Conservation (phyloP, 2,329 filamentous ascomycete species). For the Plenodomus biglobosus region DNA sequence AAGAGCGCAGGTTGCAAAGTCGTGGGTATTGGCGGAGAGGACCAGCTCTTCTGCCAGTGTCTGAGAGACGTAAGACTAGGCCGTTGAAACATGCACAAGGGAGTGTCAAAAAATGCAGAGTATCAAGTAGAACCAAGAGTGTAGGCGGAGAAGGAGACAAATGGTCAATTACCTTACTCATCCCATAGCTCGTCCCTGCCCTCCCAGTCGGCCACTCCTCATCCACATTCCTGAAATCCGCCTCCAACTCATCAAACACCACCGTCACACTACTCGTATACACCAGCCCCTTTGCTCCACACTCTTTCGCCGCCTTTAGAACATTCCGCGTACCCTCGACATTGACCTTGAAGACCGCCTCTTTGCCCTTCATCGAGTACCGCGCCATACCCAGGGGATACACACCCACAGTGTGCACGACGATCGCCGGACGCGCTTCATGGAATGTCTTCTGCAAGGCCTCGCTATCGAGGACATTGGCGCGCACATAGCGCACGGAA, state of each 20-base stretch:
- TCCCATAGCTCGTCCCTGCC: slow-evolving; percentile 77
- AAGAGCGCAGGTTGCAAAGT: slow-evolving; percentile 75
- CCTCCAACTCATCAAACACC: slow-evolving; percentile 72
- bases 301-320: slow-evolving; percentile 69
- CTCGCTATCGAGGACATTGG: slow-evolving; percentile 43
- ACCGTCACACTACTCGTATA: slow-evolving; percentile 91
- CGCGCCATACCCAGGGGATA: slow-evolving; percentile 43
- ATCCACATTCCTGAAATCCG: slow-evolving; percentile 79
- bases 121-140: not conserved
- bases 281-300: slow-evolving; percentile 76
- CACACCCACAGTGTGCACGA: slow-evolving; percentile 80
- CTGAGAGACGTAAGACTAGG: slow-evolving; percentile 44
- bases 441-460: slow-evolving; percentile 54
- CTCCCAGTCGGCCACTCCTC: slow-evolving; percentile 78
- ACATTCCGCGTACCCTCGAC: slow-evolving; percentile 81
- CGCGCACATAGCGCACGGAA: slow-evolving; percentile 40
- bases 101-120: not conserved
- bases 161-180: slow-evolving; percentile 69
- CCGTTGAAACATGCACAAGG: not conserved
- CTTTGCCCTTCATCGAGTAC: slow-evolving; percentile 43
- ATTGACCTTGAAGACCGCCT: slow-evolving; percentile 78
- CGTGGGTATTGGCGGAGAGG: slow-evolving; percentile 68
- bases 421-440: slow-evolving; percentile 71
- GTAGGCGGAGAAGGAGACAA: not conserved
- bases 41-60: slow-evolving; percentile 81